Conservation (phyloP, 306 rosid genomes). For the Cyclanthera cordifolia region DNA sequence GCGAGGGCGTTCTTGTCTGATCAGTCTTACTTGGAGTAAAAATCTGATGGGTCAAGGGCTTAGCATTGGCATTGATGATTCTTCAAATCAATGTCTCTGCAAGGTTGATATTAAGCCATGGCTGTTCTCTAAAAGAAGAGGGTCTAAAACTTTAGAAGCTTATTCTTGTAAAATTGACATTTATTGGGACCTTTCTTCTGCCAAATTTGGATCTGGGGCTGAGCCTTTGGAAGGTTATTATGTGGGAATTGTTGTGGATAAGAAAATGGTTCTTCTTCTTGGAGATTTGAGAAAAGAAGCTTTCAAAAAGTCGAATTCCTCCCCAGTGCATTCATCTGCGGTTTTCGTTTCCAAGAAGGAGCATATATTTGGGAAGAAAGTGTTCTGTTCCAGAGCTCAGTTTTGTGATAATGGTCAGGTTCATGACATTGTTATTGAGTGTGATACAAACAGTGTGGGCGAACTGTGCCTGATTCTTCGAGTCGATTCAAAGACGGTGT, state of each 20-base stretch:
- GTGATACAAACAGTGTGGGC: conserved; percentile 45
- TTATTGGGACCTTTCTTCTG: conserved; percentile 84
- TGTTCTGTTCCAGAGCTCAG: conserved; percentile 53
- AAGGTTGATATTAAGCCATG: conserved; percentile 94
- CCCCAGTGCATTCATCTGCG: conserved; percentile 42
- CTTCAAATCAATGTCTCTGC: conserved; percentile 71
- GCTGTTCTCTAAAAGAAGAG: conserved; percentile 82
- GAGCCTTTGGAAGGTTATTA: conserved; percentile 74
- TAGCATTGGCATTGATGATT: conserved; percentile 71
- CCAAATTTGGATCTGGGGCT: conserved; percentile 77
- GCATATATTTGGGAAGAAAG: conserved; percentile 70
- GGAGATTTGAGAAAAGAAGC: conserved; percentile 95
- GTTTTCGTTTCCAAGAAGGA: conserved; percentile 69
- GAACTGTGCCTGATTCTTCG: conserved; percentile 65
- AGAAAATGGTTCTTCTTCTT: conserved; percentile 74
- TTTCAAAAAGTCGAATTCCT: conserved; percentile 63
- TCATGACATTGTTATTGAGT: conserved; percentile 84
- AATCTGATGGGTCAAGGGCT: conserved; percentile 87
- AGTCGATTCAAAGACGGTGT: conserved; percentile 62
- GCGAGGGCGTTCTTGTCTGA: conserved; percentile 53
- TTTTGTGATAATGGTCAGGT: conserved; percentile 64
- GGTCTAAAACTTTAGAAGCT: conserved; percentile 76
- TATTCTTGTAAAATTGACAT: conserved; percentile 61
- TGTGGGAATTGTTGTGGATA: conserved; percentile 59
- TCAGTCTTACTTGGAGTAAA: conserved; percentile 77